A percentile compares a stretch with the other conserved stretches of the same genome.
These are phyloP conservation scores for Mortierella sp. DNA, from an alignment of 371 early-diverging fungal species.

Conservation along the genomic window DNA sequence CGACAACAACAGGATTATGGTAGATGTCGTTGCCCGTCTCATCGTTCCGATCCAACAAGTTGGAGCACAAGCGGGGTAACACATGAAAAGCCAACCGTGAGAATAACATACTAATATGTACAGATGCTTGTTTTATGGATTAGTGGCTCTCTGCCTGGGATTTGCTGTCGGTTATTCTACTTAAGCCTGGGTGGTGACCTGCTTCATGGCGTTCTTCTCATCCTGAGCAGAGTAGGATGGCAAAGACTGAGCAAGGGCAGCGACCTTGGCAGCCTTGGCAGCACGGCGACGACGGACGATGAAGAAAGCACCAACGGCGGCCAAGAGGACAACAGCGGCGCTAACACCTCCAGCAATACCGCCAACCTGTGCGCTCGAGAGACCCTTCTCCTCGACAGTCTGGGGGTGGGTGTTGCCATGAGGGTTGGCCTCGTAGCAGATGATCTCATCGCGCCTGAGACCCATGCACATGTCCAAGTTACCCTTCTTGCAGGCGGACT, in stretches of 20 bases:
- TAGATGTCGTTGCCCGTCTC: too few relatives aligned
- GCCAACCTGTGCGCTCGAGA: slow-evolving; percentile 39
- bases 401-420: slow-evolving; percentile 15
- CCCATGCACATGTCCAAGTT: slow-evolving; percentile 39
- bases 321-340: slow-evolving; percentile 36
- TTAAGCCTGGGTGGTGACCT: slow-evolving; percentile 21
- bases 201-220: slow-evolving; percentile 47
- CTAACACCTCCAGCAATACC: slow-evolving; percentile 54
- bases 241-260: slow-evolving; percentile 17
- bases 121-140: too few relatives aligned
- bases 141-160: too few relatives aligned
- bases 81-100: too few relatives aligned
- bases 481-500: slow-evolving; percentile 34
- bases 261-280: slow-evolving; percentile 27
- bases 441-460: slow-evolving; percentile 18
- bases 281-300: slow-evolving; percentile 41
- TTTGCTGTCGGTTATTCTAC: too few relatives aligned
- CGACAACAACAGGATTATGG: too few relatives aligned
- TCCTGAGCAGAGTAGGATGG: slow-evolving; percentile 41
- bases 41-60: too few relatives aligned
- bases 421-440: slow-evolving; percentile 31
- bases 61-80: too few relatives aligned
- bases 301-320: slow-evolving; percentile 46
- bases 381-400: slow-evolving; percentile 11
- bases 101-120: too few relatives aligned